Evolutionary conservation across 192 early-diverging fungal species (phyloP).

Genomic region (Coemansia nantahalensis): DNA sequence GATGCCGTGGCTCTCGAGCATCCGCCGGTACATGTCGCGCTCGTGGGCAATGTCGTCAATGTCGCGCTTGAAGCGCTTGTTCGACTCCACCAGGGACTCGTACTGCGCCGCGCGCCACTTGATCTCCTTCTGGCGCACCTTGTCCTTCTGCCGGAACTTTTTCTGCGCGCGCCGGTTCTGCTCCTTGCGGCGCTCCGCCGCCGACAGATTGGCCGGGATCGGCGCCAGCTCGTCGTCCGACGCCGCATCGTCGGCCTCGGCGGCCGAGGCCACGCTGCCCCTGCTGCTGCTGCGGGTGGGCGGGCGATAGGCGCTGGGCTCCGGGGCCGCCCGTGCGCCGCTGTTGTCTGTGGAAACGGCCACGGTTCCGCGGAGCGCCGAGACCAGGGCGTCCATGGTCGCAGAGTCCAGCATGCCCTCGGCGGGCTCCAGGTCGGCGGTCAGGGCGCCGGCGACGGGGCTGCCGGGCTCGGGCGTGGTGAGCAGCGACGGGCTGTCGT

Average conservation of each 20-base stretch:
- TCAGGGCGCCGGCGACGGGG: constrained; percentile 8
- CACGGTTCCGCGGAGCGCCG: constrained; percentile 35
- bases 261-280: too few relatives aligned
- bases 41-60: constrained; percentile 38
- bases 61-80: constrained; percentile 52
- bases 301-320: too few relatives aligned
- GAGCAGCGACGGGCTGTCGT: constrained; percentile 4
- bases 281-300: neutral
- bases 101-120: constrained; percentile 55
- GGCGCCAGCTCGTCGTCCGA: constrained; percentile 18
- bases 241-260: constrained; percentile 14
- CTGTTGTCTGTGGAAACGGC: constrained; percentile 25
- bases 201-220: constrained; percentile 25
- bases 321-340: too few relatives aligned
- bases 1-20: constrained; percentile 43
- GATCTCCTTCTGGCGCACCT: constrained; percentile 54
- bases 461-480: constrained; percentile 26
- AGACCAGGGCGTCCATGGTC: constrained; percentile 36
- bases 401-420: constrained; percentile 21
- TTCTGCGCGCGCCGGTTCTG: constrained; percentile 56
- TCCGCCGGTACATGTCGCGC: constrained; percentile 43
- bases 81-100: constrained; percentile 40
- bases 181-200: constrained; percentile 49
- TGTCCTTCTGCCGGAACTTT: constrained; percentile 55
- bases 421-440: constrained; percentile 8